A percentile compares a stretch with the other conserved stretches of the same genome.
Conservation (phyloP, 306 rosid species). For the Cicer judaicum region DNA sequence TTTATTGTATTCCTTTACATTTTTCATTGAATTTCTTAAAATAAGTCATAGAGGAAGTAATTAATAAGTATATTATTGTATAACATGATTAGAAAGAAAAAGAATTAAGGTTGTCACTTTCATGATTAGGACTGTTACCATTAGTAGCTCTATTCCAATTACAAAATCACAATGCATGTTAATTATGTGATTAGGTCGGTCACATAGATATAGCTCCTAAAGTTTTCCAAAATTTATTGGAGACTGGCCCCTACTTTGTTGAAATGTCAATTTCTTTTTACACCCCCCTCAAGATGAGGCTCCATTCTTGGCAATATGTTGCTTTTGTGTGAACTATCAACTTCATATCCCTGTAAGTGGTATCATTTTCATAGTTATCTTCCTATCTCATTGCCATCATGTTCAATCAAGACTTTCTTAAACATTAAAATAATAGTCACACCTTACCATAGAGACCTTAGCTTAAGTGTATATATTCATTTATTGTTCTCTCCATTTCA, state of each 20-base stretch:
- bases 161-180: conserved; percentile 32
- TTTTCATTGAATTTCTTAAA: no score
- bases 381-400: conserved; percentile 50
- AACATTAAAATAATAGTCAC: conserved; percentile 17
- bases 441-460: neutral
- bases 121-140: conserved; percentile 37
- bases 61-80: neutral
- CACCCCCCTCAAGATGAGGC: conserved; percentile 37
- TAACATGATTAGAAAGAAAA: neutral
- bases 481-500: no score
- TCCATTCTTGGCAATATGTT: conserved; percentile 42
- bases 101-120: conserved; percentile 28
- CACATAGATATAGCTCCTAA: conserved; percentile 3
- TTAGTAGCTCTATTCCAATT: neutral
- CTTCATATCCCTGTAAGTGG: conserved; percentile 47
- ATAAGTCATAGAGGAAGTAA: neutral
- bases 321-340: conserved; percentile 52
- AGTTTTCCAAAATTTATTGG: conserved; percentile 47
- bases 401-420: conserved; percentile 40
- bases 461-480: neutral
- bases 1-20: neutral
- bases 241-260: conserved; percentile 42
- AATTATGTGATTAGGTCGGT: conserved; percentile 46
- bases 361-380: conserved; percentile 54
- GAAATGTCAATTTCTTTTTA: conserved; percentile 35